phyloP scores from a whole-genome alignment of 192 early-diverging fungal genomes.

The Podila epigama region DNA sequence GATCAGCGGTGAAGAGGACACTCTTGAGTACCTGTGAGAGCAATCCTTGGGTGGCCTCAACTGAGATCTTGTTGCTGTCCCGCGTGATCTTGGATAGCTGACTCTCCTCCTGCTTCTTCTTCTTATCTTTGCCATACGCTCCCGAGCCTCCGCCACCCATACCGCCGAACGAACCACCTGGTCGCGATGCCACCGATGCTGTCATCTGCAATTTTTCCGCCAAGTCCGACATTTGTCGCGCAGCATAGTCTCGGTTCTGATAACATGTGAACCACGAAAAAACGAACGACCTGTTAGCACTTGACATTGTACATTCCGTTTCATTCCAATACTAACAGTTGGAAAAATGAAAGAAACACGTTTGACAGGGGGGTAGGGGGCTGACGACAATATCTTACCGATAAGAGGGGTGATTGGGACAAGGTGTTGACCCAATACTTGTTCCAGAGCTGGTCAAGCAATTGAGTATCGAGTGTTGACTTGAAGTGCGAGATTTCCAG shows the following conservation, averaged over 20 bases:
- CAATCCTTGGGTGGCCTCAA: conserved; percentile 81
- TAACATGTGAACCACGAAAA: neutral
- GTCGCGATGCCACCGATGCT: conserved; percentile 62
- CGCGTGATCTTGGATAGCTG: conserved; percentile 73
- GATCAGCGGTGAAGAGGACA: conserved; percentile 67
- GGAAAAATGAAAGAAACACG: too few species aligned
- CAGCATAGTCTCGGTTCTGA: conserved; percentile 83
- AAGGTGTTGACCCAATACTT: conserved; percentile 99
- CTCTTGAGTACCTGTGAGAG: conserved; percentile 88
- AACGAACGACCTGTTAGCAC: neutral
- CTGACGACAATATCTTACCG: conserved; percentile 73
- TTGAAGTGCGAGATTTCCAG: conserved; percentile 94
- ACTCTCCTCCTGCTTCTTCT: conserved; percentile 69
- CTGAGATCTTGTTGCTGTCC: conserved; percentile 80
- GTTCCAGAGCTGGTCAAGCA: conserved; percentile 94
- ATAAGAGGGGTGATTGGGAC: conserved; percentile 88
- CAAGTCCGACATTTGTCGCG: conserved; percentile 81
- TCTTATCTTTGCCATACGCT: conserved; percentile 44
- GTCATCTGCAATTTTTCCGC: conserved; percentile 86
- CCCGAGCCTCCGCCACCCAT: conserved; percentile 26
- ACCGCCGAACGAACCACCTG: conserved; percentile 50
- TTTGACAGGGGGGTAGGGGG: too few species aligned
- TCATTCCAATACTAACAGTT: too few species aligned
- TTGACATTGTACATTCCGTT: neutral
- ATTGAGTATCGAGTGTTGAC: conserved; percentile 82